Conservation (phyloP, 192 early-diverging fungal genomes). For the Piromyces sp. region DNA sequence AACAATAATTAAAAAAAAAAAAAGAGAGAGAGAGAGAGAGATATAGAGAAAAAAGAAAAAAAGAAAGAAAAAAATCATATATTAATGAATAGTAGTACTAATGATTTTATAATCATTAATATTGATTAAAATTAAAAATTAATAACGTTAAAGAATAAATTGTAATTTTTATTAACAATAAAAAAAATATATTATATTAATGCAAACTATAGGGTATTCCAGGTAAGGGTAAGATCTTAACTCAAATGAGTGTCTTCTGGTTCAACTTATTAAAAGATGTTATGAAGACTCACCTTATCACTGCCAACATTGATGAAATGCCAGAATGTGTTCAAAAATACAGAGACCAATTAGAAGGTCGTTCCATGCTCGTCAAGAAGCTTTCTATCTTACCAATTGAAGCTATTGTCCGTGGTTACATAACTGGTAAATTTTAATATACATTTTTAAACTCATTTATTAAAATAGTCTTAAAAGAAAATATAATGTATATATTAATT, state of each 20-base stretch:
- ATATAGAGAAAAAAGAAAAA: too few species aligned
- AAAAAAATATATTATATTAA: too few species aligned
- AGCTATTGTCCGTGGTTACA: constrained; percentile 95
- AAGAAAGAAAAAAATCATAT: too few species aligned
- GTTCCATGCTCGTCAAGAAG: constrained; percentile 81
- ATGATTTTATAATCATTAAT: too few species aligned
- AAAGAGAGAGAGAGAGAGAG: too few species aligned
- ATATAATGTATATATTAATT: not conserved
- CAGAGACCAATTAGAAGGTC: constrained; percentile 66
- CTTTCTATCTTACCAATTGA: constrained; percentile 85
- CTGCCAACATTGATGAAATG: constrained; percentile 83
- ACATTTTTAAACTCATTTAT: too few species aligned
- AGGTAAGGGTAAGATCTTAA: constrained; percentile 93
- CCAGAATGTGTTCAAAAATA: constrained; percentile 74
- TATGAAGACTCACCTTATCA: constrained; percentile 94
- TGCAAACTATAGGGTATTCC: constrained; percentile 58
- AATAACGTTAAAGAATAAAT: too few species aligned
- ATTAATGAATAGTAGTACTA: too few species aligned
- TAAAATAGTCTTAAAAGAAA: too few species aligned
- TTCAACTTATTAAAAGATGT: constrained; percentile 73
- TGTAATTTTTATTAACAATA: too few species aligned
- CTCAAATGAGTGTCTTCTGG: constrained; percentile 90
- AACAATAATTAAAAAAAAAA: too few species aligned
- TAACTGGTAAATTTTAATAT: constrained; percentile 45
- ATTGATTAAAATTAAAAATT: too few species aligned